Percentiles rank a stretch among this genome's conserved stretches.
These are phyloP conservation scores for Plasmodium adleri DNA, from an alignment of 169 alveolate species.

Conservation along the genomic window DNA sequence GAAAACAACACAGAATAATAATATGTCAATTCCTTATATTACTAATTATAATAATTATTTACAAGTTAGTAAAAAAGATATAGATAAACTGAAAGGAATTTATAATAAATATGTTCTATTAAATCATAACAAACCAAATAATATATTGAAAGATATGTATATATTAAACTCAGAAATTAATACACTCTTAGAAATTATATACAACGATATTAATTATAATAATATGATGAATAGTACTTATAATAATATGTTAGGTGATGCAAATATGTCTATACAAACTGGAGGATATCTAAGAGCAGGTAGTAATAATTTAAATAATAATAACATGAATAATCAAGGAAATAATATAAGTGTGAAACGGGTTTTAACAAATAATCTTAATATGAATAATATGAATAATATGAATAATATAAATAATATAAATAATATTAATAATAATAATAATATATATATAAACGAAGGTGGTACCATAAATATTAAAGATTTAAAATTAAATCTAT, in stretches of 20 bases:
- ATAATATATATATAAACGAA: background rate
- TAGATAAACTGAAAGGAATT: constrained; percentile 12
- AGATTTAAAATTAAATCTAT: background rate
- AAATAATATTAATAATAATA: background rate
- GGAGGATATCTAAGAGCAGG: background rate
- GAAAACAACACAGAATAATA: background rate
- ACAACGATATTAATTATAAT: background rate
- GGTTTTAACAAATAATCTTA: background rate
- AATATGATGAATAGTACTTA: background rate
- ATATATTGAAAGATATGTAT: constrained; percentile 8
- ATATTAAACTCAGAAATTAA: constrained; percentile 6
- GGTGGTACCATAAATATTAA: background rate
- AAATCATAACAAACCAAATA: background rate
- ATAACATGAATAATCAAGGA: background rate
- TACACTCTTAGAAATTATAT: background rate
- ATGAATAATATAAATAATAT: background rate
- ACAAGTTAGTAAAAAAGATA: constrained; percentile 7
- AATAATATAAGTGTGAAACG: background rate
- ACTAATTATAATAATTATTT: background rate
- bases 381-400: background rate
- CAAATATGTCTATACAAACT: background rate
- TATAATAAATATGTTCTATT: constrained; percentile 7
- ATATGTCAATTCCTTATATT: background rate
- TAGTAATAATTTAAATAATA: constrained; percentile 1
- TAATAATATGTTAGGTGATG: background rate